phyloP scores from a whole-genome alignment of 2,329 filamentous ascomycete genomes.

The Penicillium rolfsii region DNA sequence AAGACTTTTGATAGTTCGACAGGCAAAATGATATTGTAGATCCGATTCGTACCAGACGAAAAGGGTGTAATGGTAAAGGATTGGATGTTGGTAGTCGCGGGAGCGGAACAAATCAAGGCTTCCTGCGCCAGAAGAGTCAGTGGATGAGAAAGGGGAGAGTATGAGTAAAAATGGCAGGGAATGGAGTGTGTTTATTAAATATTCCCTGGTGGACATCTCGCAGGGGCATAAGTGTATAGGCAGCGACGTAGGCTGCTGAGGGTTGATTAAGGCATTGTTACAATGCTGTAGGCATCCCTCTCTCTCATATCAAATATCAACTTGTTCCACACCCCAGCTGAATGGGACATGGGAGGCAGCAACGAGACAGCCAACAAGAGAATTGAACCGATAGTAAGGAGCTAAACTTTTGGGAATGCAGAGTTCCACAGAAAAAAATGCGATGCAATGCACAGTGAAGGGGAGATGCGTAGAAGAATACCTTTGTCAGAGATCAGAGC shows the following conservation, averaged over 20 bases:
- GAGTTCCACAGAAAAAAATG: background rate
- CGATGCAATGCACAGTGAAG: background rate
- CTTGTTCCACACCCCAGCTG: background rate
- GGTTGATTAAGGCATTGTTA: background rate
- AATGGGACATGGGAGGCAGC: background rate
- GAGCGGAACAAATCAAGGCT: conserved; percentile 17
- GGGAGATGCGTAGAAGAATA: conserved; percentile 24
- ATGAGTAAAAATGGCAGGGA: conserved; percentile 3
- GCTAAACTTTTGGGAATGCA: background rate
- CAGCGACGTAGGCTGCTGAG: conserved; percentile 1
- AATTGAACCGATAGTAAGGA: background rate
- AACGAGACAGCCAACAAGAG: background rate
- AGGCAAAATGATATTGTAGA: conserved; percentile 26
- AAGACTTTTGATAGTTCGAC: conserved; percentile 21
- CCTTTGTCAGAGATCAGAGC: conserved; percentile 29
- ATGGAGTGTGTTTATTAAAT: background rate
- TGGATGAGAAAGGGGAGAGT: background rate
- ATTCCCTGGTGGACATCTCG: background rate
- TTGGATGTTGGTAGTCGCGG: conserved; percentile 26
- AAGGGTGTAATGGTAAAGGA: conserved; percentile 29
- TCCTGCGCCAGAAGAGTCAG: conserved; percentile 23
- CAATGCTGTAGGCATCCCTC: background rate
- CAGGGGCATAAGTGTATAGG: background rate
- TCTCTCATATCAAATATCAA: background rate
- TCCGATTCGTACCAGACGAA: conserved; percentile 44